These are phyloP conservation scores for Phytophthora syringae DNA, from an alignment of 352 stramenopile species.

Conservation along the genomic window DNA sequence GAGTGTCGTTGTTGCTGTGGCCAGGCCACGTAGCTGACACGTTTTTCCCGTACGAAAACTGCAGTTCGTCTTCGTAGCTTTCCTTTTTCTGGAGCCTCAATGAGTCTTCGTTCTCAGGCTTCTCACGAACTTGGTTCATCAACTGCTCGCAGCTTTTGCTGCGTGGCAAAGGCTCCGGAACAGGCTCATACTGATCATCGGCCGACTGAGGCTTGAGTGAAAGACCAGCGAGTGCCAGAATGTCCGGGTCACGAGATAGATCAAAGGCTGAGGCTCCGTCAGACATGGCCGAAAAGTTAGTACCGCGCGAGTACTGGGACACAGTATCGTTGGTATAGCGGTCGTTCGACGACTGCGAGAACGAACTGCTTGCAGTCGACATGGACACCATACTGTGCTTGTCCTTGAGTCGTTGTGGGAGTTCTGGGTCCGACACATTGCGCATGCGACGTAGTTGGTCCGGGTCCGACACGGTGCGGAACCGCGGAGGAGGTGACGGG, in stretches of 20 bases:
- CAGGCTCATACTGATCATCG: conserved; percentile 32
- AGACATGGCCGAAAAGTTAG: conserved; percentile 54
- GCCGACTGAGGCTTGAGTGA: conserved; percentile 40
- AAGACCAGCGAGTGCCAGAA: conserved; percentile 60
- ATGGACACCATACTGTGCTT: conserved; percentile 58
- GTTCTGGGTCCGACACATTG: conserved; percentile 41
- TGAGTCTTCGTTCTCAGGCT: conserved; percentile 20
- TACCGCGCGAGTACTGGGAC: conserved; percentile 41
- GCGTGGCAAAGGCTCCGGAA: conserved; percentile 2
- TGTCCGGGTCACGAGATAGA: conserved; percentile 57
- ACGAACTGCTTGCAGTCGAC: conserved; percentile 67
- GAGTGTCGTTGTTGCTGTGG: conserved; percentile 17
- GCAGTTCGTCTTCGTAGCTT: conserved; percentile 10
- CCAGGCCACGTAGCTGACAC: conserved; percentile 21
- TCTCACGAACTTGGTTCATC: conserved; percentile 20
- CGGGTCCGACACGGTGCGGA: conserved; percentile 42
- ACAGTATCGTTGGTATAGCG: conserved; percentile 38
- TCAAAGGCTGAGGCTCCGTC: conserved; percentile 46
- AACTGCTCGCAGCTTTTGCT: conserved; percentile 24
- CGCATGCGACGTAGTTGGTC: conserved; percentile 41
- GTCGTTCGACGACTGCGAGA: conserved; percentile 45
- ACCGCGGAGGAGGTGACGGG: conserved; percentile 30
- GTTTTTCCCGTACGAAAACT: conserved; percentile 9
- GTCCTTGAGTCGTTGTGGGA: conserved; percentile 37
- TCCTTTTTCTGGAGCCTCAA: background rate